Evolutionary conservation across 352 stramenopile species (phyloP).

Genomic region (Pythium aristosporum): DNA sequence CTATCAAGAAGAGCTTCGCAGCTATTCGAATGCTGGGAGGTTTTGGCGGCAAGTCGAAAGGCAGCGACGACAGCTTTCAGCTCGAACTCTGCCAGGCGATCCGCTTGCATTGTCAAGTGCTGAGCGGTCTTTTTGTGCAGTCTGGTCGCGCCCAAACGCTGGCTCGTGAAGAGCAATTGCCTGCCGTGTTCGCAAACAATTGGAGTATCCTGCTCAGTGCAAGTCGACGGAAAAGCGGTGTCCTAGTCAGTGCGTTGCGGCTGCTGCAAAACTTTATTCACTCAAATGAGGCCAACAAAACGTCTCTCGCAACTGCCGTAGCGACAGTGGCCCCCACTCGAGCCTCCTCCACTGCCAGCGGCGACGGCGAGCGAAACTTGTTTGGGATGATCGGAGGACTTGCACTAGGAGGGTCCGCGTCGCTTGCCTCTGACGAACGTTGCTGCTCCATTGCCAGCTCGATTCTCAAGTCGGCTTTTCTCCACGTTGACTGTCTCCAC

Average conservation of each 20-base stretch:
- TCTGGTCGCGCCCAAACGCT: constrained; percentile 1
- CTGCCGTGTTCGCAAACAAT: constrained; percentile 41
- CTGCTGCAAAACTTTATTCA: constrained; percentile 52
- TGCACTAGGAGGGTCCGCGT: background rate
- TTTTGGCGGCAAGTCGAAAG: constrained; percentile 38
- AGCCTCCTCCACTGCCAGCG: background rate
- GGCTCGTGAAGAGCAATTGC: constrained; percentile 31
- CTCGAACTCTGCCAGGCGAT: constrained; percentile 41
- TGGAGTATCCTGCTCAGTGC: constrained; percentile 58
- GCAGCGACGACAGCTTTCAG: constrained; percentile 32
- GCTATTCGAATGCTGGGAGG: constrained; percentile 50
- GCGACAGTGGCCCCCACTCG: background rate
- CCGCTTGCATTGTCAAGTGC: constrained; percentile 46
- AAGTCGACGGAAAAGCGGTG: constrained; percentile 35
- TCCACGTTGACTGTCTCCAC: constrained; percentile 53
- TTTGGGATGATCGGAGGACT: constrained; percentile 24
- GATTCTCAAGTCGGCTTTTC: constrained; percentile 43
- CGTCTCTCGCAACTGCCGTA: constrained; percentile 24
- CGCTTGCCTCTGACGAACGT: background rate
- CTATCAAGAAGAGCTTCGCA: constrained; percentile 44
- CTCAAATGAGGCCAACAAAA: constrained; percentile 41
- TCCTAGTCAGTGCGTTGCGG: constrained; percentile 44
- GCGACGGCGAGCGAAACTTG: constrained; percentile 9
- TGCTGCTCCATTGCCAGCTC: constrained; percentile 38
- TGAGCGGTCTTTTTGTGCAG: constrained; percentile 44